phyloP scores from a whole-genome alignment of 73 alveolate genomes.

The Durusdinium trenchii region DNA sequence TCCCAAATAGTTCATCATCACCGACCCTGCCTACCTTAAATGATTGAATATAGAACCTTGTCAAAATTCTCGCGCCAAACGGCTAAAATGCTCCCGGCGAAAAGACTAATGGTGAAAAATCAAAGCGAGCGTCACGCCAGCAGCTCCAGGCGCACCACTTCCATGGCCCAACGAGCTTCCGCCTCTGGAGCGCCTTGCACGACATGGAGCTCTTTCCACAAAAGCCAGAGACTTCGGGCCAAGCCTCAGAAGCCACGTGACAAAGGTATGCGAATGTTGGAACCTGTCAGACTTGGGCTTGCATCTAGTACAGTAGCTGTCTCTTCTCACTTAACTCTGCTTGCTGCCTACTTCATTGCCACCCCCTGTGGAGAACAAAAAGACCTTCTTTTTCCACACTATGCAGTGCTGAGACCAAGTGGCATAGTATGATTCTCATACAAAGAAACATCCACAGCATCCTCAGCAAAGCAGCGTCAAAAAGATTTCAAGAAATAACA shows the following conservation, averaged over 20 bases:
- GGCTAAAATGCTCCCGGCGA: not conserved
- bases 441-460: slow-evolving; percentile 79
- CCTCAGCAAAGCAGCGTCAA: not conserved
- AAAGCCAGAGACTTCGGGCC: slow-evolving; percentile 36
- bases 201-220: slow-evolving; percentile 35
- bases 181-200: slow-evolving; percentile 41
- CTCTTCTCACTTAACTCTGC: not conserved
- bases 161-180: slow-evolving; percentile 45
- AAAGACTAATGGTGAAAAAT: not conserved
- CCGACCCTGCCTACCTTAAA: no score
- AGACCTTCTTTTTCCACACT: no score
- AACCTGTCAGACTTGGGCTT: not conserved
- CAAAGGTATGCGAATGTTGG: not conserved
- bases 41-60: no score
- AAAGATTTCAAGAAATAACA: not conserved
- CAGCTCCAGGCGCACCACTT: slow-evolving; percentile 29
- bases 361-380: no score
- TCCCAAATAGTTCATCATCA: no score
- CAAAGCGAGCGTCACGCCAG: not conserved
- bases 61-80: no score
- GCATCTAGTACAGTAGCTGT: not conserved
- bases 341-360: not conserved
- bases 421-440: not conserved
- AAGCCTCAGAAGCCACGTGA: not conserved
- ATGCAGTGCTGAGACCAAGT: not conserved